These are phyloP conservation scores for Diaporthe vexans DNA, from an alignment of 2,329 filamentous ascomycete species.

Conservation along the genomic window DNA sequence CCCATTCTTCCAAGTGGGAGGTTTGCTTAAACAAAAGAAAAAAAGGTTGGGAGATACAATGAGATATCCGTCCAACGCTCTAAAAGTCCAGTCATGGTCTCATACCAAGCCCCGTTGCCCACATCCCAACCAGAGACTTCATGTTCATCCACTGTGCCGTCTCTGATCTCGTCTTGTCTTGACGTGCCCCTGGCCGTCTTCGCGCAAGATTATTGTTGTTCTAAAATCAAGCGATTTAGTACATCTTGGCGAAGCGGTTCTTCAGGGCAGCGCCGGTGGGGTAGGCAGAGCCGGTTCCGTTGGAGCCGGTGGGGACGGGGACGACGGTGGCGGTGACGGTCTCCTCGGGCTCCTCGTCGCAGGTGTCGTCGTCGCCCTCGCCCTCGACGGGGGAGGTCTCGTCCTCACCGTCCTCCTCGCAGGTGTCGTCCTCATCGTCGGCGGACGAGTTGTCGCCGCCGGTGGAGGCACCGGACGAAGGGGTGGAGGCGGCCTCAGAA, in stretches of 20 bases:
- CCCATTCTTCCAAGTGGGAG: neutral
- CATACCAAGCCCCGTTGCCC: slow-evolving; percentile 39
- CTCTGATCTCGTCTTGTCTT: slow-evolving; percentile 3
- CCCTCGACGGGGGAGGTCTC: slow-evolving; percentile 4
- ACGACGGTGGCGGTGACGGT: slow-evolving; percentile 42
- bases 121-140: neutral
- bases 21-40: slow-evolving; percentile 37
- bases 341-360: slow-evolving; percentile 37
- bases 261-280: slow-evolving; percentile 39
- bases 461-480: neutral
- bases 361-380: slow-evolving; percentile 38
- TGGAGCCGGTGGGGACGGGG: slow-evolving; percentile 31
- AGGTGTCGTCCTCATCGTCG: slow-evolving; percentile 34
- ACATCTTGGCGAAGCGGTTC: slow-evolving; percentile 41
- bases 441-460: neutral
- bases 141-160: neutral
- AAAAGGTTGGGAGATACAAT: slow-evolving; percentile 37
- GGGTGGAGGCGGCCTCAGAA: neutral
- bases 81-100: slow-evolving; percentile 38
- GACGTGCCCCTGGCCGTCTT: neutral
- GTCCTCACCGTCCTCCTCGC: slow-evolving; percentile 35
- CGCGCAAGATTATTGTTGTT: neutral
- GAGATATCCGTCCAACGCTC: slow-evolving; percentile 25
- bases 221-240: slow-evolving; percentile 32
- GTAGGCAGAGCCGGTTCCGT: slow-evolving; percentile 38